Percentiles rank a stretch among this genome's conserved stretches.
Evolutionary conservation across 108 stramenopile species (phyloP).

Genomic region (Pseudonitzschia pungens): DNA sequence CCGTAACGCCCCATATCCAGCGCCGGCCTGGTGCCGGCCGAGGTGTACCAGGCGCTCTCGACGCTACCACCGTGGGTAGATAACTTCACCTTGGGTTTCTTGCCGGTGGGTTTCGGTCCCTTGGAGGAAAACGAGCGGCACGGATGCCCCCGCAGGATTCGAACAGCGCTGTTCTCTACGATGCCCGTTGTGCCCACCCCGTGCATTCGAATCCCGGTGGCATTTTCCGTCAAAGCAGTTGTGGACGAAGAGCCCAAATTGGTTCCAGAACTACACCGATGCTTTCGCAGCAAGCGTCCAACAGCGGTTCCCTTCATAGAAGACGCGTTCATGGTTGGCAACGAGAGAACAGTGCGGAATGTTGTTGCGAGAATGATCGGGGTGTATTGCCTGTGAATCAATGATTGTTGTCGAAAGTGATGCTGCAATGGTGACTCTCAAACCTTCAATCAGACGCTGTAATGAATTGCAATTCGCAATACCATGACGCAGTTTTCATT

Average conservation of each 20-base stretch:
- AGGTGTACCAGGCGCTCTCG: constrained; percentile 19
- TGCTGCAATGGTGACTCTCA: no score
- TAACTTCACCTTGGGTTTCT: not conserved
- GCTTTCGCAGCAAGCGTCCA: not conserved
- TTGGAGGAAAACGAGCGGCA: not conserved
- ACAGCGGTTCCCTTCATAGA: not conserved
- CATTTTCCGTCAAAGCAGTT: no score
- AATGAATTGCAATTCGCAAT: no score
- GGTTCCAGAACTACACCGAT: not conserved
- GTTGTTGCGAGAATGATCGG: no score
- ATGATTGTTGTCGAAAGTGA: no score
- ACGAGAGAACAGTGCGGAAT: no score
- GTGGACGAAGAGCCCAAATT: not conserved
- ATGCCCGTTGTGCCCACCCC: no score
- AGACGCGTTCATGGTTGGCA: not conserved
- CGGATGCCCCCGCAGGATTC: no score
- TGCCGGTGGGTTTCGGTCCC: not conserved
- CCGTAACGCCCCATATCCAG: constrained; percentile 41
- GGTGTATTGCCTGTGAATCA: no score
- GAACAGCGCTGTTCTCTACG: no score
- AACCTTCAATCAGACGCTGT: no score
- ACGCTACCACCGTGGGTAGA: not conserved
- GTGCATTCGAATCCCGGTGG: no score
- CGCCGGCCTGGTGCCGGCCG: not conserved
- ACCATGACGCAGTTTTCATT: not conserved